Percentiles rank a stretch among this genome's conserved stretches.
Evolutionary conservation across 2,329 filamentous ascomycete species (phyloP).

Genomic region (Capronia coronata): DNA sequence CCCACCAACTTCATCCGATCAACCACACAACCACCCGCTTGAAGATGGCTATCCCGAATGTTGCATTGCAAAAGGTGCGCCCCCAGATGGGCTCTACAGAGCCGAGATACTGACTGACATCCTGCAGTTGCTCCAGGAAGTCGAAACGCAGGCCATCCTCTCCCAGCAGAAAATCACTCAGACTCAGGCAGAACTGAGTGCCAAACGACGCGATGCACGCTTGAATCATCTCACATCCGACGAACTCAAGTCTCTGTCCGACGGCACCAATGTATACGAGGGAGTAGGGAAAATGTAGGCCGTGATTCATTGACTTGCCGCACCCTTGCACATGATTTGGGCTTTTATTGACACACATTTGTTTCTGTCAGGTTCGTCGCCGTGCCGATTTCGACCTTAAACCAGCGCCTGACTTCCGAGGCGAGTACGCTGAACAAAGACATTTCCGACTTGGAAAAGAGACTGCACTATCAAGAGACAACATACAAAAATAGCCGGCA

Average conservation of each 20-base stretch:
- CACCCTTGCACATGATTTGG: not conserved
- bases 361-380: slow-evolving; percentile 68
- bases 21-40: not conserved
- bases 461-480: slow-evolving; percentile 85
- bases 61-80: slow-evolving; percentile 82
- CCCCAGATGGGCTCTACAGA: not conserved
- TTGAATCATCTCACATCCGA: slow-evolving; percentile 79
- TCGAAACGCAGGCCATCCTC: slow-evolving; percentile 78
- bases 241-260: slow-evolving; percentile 70
- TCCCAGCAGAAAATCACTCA: slow-evolving; percentile 89
- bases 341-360: slow-evolving; percentile 1
- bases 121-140: slow-evolving; percentile 76
- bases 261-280: slow-evolving; percentile 78
- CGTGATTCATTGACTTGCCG: not conserved
- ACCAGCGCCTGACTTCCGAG: slow-evolving; percentile 68
- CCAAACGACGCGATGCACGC: slow-evolving; percentile 82
- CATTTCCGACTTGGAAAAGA: slow-evolving; percentile 75
- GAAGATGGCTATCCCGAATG: slow-evolving; percentile 86
- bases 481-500: slow-evolving; percentile 91
- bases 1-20: no score
- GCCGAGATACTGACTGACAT: slow-evolving; percentile 19
- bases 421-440: slow-evolving; percentile 69
- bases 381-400: slow-evolving; percentile 64
- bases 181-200: slow-evolving; percentile 73
- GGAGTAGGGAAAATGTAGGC: slow-evolving; percentile 93